Evolutionary conservation across 2,329 filamentous ascomycete species (phyloP).

Genomic region (Dactylellina drechsleri): DNA sequence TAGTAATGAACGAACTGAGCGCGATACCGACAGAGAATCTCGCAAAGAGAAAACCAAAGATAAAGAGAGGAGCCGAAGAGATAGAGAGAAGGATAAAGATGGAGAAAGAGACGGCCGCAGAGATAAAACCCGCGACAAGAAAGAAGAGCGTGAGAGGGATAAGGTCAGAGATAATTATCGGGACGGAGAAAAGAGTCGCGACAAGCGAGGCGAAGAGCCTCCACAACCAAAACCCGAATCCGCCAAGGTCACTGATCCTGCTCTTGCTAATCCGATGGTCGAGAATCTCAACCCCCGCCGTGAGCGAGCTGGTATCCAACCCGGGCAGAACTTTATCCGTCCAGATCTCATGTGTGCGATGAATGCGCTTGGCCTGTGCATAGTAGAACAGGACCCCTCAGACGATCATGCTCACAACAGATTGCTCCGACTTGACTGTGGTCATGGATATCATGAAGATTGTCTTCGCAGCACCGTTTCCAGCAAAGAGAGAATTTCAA

Average conservation of each 20-base stretch:
- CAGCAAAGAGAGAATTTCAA: conserved; percentile 40
- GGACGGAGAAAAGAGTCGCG: conserved; percentile 18
- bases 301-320: conserved; percentile 47
- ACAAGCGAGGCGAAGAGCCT: conserved; percentile 30
- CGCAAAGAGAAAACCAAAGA: conserved; percentile 22
- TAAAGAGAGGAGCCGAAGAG: conserved; percentile 19
- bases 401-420: conserved; percentile 42
- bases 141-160: conserved; percentile 15
- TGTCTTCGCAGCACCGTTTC: conserved; percentile 50
- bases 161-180: conserved; percentile 5
- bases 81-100: conserved; percentile 9
- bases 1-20: conserved; percentile 35
- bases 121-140: conserved; percentile 5
- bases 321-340: conserved; percentile 47
- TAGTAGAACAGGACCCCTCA: conserved; percentile 32
- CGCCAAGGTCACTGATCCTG: conserved; percentile 37
- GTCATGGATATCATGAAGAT: conserved; percentile 56
- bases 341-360: conserved; percentile 50
- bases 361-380: conserved; percentile 29
- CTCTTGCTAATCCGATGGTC: conserved; percentile 42
- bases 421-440: conserved; percentile 56
- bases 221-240: conserved; percentile 6
- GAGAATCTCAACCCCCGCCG: conserved; percentile 38
- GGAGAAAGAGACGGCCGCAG: conserved; percentile 4
- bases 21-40: conserved; percentile 20